These are phyloP conservation scores for Prunus padus DNA, from an alignment of 306 rosid species.

Conservation along the genomic window DNA sequence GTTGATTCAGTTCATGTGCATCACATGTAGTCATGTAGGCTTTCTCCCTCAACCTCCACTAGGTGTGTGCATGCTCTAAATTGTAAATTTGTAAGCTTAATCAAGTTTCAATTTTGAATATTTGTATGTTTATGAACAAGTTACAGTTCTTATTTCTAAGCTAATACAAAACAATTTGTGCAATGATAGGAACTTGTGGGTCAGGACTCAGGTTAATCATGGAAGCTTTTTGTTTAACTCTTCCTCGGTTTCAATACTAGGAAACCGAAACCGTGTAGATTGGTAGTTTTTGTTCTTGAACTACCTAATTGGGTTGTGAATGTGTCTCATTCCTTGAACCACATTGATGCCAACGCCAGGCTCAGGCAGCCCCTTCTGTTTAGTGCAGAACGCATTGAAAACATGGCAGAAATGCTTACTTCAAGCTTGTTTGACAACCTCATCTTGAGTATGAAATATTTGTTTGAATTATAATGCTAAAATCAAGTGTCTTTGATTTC, in stretches of 20 bases:
- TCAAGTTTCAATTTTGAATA: not conserved
- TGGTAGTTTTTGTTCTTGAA: not conserved
- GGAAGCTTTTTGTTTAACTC: not conserved
- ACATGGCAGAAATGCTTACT: not conserved
- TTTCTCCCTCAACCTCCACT: not conserved
- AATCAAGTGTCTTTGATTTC: not conserved
- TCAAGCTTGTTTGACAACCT: not conserved
- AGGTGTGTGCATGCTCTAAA: not conserved
- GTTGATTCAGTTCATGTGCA: not conserved
- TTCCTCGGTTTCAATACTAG: not conserved
- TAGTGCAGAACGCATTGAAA: not conserved
- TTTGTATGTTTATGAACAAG: not conserved
- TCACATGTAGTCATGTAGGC: too few species aligned
- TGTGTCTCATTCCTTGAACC: not conserved
- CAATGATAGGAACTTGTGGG: not conserved
- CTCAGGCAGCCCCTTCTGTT: not conserved
- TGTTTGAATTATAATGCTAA: not conserved
- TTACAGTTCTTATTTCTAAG: not conserved
- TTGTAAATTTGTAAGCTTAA: not conserved
- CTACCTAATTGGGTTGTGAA: not conserved
- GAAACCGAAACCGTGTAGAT: not conserved
- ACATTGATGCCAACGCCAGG: not conserved
- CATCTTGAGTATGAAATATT: not conserved
- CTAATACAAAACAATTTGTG: not conserved
- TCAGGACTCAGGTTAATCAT: not conserved